phyloP scores from a whole-genome alignment of 179 eudicot species.

The Silene coronaria region DNA sequence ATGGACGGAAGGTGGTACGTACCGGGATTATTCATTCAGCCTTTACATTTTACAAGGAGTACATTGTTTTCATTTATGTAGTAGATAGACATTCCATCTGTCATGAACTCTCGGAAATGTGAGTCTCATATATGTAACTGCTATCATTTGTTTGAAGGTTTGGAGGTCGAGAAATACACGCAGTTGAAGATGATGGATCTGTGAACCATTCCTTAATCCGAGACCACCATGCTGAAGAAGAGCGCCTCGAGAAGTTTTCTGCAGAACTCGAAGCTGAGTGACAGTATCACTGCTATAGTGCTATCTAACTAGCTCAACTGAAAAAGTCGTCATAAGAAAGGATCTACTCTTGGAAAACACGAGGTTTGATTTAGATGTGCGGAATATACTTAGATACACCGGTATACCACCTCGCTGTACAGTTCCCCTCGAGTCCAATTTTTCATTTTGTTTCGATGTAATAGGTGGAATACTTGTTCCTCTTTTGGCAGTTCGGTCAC shows the following conservation, averaged over 20 bases:
- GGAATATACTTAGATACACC: too few relatives aligned
- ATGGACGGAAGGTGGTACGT: constrained; percentile 95
- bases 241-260: constrained; percentile 68
- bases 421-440: too few relatives aligned
- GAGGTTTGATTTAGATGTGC: constrained; percentile 6
- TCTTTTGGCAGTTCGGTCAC: too few relatives aligned
- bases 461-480: too few relatives aligned
- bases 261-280: constrained; percentile 83
- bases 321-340: neutral
- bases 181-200: constrained; percentile 77
- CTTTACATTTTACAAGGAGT: neutral
- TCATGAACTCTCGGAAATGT: too few relatives aligned
- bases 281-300: neutral
- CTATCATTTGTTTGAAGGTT: constrained; percentile 46
- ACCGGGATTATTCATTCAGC: neutral
- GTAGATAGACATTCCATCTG: neutral
- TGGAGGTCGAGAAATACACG: constrained; percentile 73
- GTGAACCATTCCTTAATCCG: constrained; percentile 68
- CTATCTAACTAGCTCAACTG: neutral
- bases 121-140: too few relatives aligned
- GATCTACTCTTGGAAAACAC: neutral
- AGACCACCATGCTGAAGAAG: constrained; percentile 60
- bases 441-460: too few relatives aligned
- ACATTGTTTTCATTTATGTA: neutral
- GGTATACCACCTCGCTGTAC: too few relatives aligned